Evolutionary conservation across 2,329 filamentous ascomycete genomes (phyloP), one percentile per base, ranked within the genome.

Genomic region (Fusarium sp.): DNA sequence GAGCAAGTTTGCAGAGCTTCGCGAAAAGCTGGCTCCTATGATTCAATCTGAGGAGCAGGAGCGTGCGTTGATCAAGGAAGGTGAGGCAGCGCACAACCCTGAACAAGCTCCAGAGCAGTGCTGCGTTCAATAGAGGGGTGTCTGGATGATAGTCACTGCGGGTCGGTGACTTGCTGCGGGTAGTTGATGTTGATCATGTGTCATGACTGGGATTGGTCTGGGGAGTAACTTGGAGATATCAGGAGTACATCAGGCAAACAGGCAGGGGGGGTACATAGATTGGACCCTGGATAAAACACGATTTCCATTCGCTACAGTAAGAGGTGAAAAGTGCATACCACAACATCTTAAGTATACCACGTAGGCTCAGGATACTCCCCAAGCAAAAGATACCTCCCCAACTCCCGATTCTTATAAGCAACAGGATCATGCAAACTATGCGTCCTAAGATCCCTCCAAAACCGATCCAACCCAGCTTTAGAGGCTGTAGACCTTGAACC

Each of bases 381-480:
- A 59, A 92, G 75, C 64, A 93, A 76, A 42, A 87, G 83, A 77
- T 85, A 92, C 24, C 88, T 81, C 0, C 90, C 90, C 61, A 92
- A 75, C 80, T 93, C 90, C 4, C 88, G 81, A 66, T 91, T 90
- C 85, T 92, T 92, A 76, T 92, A 92, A 27, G 90, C 88, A 31
- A 93, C 90, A 0, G 90, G 91, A 79, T 93, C 91, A 80, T 93
- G 91, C 75, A 93, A 79, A 1, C 87, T 89, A 80, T 93, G 91
- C 6, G 90, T 92, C 6, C 91, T 81, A n/a, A 92, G 82, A 76
- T 93, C 90, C 54, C 91, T 84, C 90, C 90, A 93, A 80, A 90
- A 93, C 1, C 90, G 83, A 82, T 92, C 91, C 67, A 93, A 80
- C 0, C 89, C 90, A 1, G 90, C 87, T 73, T 87, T 91, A 63